Percentiles rank a stretch among this genome's conserved stretches.
phyloP scores from a whole-genome alignment of 257 asterid genomes.

The Lantana camara region DNA sequence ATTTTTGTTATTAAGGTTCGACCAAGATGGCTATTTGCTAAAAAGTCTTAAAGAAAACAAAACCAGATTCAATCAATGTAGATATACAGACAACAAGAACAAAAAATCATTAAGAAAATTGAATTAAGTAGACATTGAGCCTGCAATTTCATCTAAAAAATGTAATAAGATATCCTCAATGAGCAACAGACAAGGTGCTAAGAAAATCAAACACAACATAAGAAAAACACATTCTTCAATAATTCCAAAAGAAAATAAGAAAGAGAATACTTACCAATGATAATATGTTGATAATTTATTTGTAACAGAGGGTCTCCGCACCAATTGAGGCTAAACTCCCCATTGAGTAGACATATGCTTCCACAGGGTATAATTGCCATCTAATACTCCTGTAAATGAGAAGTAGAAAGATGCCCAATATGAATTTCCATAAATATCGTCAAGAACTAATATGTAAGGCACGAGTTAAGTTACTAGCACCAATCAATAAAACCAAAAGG shows the following conservation, averaged over 20 bases:
- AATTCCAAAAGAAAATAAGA: neutral
- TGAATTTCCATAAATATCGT: neutral
- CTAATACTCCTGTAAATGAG: slow-evolving; percentile 37
- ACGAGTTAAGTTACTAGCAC: neutral
- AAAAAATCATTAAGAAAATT: no score
- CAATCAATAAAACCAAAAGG: neutral
- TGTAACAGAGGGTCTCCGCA: slow-evolving; percentile 43
- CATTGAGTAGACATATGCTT: slow-evolving; percentile 65
- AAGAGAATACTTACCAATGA: slow-evolving; percentile 45
- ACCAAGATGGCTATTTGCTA: no score
- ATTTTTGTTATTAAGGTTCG: no score
- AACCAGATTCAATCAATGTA: no score
- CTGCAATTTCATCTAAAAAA: no score
- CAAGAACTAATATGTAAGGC: slow-evolving; percentile 17
- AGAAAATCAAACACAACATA: no score
- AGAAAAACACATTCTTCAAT: no score
- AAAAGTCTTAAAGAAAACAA: no score
- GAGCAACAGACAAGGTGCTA: no score
- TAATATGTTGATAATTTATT: slow-evolving; percentile 41
- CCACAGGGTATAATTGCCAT: slow-evolving; percentile 95
- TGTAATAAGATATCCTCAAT: no score
- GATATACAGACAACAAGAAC: no score
- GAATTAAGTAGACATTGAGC: no score
- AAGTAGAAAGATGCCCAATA: neutral
- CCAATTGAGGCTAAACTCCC: slow-evolving; percentile 75